phyloP scores from a whole-genome alignment of 805 yeast species.

The Cyberlindnera xylosilytica region DNA sequence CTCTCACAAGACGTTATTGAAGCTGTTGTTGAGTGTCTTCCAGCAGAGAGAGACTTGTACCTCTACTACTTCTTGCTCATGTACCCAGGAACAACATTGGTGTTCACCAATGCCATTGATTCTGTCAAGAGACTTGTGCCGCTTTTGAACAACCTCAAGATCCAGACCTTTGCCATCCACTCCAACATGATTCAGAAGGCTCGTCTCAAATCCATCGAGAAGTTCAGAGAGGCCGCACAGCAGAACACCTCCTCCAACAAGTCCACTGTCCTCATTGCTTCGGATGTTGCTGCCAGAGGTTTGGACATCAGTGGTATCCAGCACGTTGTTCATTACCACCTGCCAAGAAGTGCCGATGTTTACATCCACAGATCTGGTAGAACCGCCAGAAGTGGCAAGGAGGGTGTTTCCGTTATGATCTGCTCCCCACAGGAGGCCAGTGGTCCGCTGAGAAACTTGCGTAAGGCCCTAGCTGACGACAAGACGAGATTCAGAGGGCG shows the following conservation, averaged over 20 bases:
- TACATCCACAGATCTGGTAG: slow-evolving; percentile 96
- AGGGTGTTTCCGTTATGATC: slow-evolving; percentile 92
- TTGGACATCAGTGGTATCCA: slow-evolving; percentile 86
- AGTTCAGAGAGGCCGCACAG: slow-evolving; percentile 56
- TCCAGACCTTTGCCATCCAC: slow-evolving; percentile 75
- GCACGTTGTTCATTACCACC: slow-evolving; percentile 93
- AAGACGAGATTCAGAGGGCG: slow-evolving; percentile 29
- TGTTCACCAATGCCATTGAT: slow-evolving; percentile 94
- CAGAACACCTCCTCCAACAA: slow-evolving; percentile 38
- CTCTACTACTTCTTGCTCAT: slow-evolving; percentile 80
- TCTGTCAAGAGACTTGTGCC: slow-evolving; percentile 86
- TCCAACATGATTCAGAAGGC: slow-evolving; percentile 95
- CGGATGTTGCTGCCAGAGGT: slow-evolving; percentile 99
- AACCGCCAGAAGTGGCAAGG: slow-evolving; percentile 93
- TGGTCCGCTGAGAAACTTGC: slow-evolving; percentile 77
- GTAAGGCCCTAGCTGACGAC: slow-evolving; percentile 48
- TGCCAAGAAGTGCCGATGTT: slow-evolving; percentile 91
- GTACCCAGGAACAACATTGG: slow-evolving; percentile 87
- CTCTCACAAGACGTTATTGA: slow-evolving; percentile 77
- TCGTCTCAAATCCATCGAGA: slow-evolving; percentile 80
- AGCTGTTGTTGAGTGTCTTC: slow-evolving; percentile 87
- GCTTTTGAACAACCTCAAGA: slow-evolving; percentile 61
- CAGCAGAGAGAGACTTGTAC: slow-evolving; percentile 85
- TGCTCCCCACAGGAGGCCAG: slow-evolving; percentile 93
- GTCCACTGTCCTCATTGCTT: slow-evolving; percentile 75